Percentiles rank a stretch among this genome's conserved stretches.
Evolutionary conservation across 495 filamentous ascomycete genomes (phyloP).

Genomic region (Viridothelium virens): DNA sequence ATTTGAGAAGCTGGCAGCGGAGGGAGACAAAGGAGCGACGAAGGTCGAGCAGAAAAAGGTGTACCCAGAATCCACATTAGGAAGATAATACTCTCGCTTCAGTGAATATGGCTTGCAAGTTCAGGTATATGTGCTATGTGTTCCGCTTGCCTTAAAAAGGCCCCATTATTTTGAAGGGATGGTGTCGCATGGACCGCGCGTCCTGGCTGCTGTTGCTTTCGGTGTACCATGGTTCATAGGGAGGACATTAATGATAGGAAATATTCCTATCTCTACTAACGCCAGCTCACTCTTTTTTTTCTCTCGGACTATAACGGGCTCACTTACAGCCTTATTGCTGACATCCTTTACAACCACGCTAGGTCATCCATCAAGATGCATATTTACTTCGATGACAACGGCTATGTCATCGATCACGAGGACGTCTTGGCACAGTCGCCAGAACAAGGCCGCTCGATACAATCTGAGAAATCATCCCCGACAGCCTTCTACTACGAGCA

Average conservation of each 20-base stretch:
- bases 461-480: too few relatives aligned
- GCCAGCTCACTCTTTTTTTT: too few relatives aligned
- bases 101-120: neutral
- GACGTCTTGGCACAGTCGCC: too few relatives aligned
- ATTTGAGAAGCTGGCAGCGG: conserved; percentile 39
- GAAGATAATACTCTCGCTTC: conserved; percentile 16
- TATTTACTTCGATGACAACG: too few relatives aligned
- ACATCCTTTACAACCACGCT: too few relatives aligned
- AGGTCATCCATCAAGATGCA: too few relatives aligned
- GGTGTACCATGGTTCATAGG: neutral
- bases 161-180: neutral
- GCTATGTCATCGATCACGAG: too few relatives aligned
- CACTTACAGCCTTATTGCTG: too few relatives aligned
- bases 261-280: too few relatives aligned
- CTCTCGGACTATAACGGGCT: too few relatives aligned
- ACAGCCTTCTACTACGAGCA: too few relatives aligned
- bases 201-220: neutral
- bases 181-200: neutral
- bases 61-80: conserved; percentile 23
- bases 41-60: conserved; percentile 31
- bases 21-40: conserved; percentile 27
- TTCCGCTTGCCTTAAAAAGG: neutral
- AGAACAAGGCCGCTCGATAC: too few relatives aligned
- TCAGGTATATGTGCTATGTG: neutral
- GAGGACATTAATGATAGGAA: neutral